Evolutionary conservation across 352 stramenopile species (phyloP).

Genomic region (Thalassiosira ordinaria): DNA sequence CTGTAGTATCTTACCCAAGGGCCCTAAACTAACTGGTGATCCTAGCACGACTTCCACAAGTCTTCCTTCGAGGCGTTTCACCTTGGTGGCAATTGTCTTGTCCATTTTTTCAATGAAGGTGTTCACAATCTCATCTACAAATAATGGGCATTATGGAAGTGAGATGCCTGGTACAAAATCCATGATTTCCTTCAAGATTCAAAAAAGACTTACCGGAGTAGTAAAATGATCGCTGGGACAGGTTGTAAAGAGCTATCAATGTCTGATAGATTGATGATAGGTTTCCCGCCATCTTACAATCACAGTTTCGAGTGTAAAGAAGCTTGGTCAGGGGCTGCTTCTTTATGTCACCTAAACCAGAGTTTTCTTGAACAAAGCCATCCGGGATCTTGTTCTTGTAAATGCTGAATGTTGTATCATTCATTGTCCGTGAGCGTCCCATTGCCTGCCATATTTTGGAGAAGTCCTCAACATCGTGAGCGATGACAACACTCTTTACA

Average conservation of each 20-base stretch:
- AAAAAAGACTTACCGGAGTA: slow-evolving; percentile 54
- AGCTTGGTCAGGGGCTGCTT: slow-evolving; percentile 56
- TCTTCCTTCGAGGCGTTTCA: slow-evolving; percentile 54
- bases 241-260: slow-evolving; percentile 68
- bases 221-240: slow-evolving; percentile 65
- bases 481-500: slow-evolving; percentile 68
- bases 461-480: slow-evolving; percentile 75
- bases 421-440: slow-evolving; percentile 75
- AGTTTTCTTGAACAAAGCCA: slow-evolving; percentile 39
- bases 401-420: slow-evolving; percentile 70
- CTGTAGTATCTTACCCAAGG: slow-evolving; percentile 54
- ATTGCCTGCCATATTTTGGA: slow-evolving; percentile 77
- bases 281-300: slow-evolving; percentile 73
- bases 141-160: too few relatives aligned
- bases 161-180: too few relatives aligned
- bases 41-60: slow-evolving; percentile 42
- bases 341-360: slow-evolving; percentile 60
- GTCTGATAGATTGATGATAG: slow-evolving; percentile 71
- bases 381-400: slow-evolving; percentile 68
- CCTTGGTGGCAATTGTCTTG: slow-evolving; percentile 55
- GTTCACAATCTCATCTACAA: slow-evolving; percentile 73
- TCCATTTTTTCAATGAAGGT: slow-evolving; percentile 76
- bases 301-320: slow-evolving; percentile 69
- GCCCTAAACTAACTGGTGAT: slow-evolving; percentile 26
- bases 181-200: too few relatives aligned